phyloP scores from a whole-genome alignment of 306 rosid species.

The Echinosophora koreensis region DNA sequence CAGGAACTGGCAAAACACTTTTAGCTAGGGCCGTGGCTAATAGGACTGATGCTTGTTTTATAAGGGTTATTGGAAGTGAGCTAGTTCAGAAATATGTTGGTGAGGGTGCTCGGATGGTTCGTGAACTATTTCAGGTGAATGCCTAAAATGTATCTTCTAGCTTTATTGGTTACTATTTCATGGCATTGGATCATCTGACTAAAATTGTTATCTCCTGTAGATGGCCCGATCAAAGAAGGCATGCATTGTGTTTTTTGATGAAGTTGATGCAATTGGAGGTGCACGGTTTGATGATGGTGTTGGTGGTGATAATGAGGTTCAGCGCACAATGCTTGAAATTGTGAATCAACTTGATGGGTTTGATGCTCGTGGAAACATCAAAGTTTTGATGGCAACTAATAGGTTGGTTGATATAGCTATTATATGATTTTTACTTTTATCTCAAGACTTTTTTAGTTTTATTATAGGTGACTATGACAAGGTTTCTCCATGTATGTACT shows the following conservation, averaged over 20 bases:
- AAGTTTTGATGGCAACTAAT: constrained; percentile 91
- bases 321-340: constrained; percentile 89
- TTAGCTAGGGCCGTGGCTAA: constrained; percentile 92
- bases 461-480: background rate
- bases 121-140: constrained; percentile 85
- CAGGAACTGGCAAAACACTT: constrained; percentile 93
- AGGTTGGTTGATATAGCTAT: constrained; percentile 56
- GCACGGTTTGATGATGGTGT: constrained; percentile 93
- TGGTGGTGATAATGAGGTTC: constrained; percentile 93
- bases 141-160: constrained; percentile 2
- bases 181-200: constrained; percentile 20
- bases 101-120: constrained; percentile 94
- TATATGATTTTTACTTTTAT: background rate
- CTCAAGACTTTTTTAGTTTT: background rate
- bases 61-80: constrained; percentile 93
- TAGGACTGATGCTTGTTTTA: constrained; percentile 91
- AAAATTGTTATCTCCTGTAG: constrained; percentile 45
- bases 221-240: constrained; percentile 96
- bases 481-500: background rate
- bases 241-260: constrained; percentile 85
- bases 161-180: background rate
- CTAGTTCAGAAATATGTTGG: constrained; percentile 96
- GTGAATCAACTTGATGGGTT: constrained; percentile 93
- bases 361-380: constrained; percentile 89
- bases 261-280: constrained; percentile 92